Evolutionary conservation across 805 yeast genomes (phyloP), one percentile per base, ranked within the genome.

Genomic region (Saccharomyces eubayanus): DNA sequence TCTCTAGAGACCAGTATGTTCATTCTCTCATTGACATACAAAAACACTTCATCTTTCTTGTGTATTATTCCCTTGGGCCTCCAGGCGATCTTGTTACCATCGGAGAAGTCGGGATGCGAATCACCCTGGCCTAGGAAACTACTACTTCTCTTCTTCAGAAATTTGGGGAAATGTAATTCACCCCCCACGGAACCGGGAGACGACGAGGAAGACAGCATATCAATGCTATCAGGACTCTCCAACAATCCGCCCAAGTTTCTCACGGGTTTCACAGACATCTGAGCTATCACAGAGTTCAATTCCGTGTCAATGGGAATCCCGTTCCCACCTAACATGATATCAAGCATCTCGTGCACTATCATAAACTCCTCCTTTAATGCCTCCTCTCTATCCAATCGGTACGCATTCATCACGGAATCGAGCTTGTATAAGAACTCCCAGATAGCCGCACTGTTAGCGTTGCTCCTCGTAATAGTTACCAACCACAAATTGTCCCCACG

Each of bases 391-490:
- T 59, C 60, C 4, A 69, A 52, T 27, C 60, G 63, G 57, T 76
- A 77, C 20, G 71, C 71, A 50, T 74, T 70, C 52, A 89, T 71
- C 1, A 89, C 64, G 5, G 72, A 69, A 52, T 81, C 79, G 27
- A 92, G 72, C 55, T 79, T 78, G 71, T 82, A 82, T 24, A 92
- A 71, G 62, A 86, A 88, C 72, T 92, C 97, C 64, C 90, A 80
- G 1, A 91, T 80, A 3, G 82, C 68, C 0, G 90, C 81, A 31
- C 91, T 90, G 66, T 92, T 97, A 40, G 85, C 88, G 65, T 92
- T 94, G 46, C 89, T 84, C 57, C 97, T 78, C 0, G 95, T 82
- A n/a, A 91, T 90, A 0, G 91, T 96, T 10, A 91, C 96, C 8
- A 89, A 62, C 86, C 95, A 94, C 14, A 92, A 61, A 50, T 77